Base-by-base conservation (phyloP, 257 asterid species). In the Solanum gracilifrons region DNA sequence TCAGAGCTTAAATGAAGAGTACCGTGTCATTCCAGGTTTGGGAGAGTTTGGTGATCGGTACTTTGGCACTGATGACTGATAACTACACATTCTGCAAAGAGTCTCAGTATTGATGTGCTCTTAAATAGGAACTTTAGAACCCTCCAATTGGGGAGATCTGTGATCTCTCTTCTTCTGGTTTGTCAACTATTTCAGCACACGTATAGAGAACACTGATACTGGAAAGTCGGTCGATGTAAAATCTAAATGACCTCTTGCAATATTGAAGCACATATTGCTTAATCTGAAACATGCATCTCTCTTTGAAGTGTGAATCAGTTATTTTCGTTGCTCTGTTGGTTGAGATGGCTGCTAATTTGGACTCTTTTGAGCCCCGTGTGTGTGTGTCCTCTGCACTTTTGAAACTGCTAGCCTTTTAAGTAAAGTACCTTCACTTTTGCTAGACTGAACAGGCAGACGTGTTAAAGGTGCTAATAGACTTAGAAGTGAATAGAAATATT, bases 41-140 rank as follows among this genome's bases (percentile, higher is more conserved):
- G 99, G 99, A 27, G 98, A 95, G 84, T 97, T 97, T 75, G 99
- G 98, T n/a, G 99, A 97, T 85, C 96, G 99, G 79, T 97, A 97
- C 93, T 97, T 97, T 43, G 99, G 99, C 93, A 97, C 98, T 31
- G 98, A 93, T 88, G 94, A 93, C 88, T 94, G 92, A 91, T 82
- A 20, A 51, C 83, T 18, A 31, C 82, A 68, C 51, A 60, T 88
- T 69, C 32, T 68, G 75, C 73, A 25, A 25, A 10, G 39, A 87
- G 51, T 75, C 87, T 48, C 76, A 27, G 60, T 43, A 41, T 66
- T 88, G 62, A 39, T 62, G 83, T 89, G 87, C 90, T 84, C 75
- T 15, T 13, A 51, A 82, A 58, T 85, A 87, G 93, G 89, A 92
- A 85, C 88, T 91, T 39, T 86, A 43, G 83, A 33, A 35, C 60